Base-by-base conservation (phyloP, 441 rosid species). In the Populus hybrid region DNA sequence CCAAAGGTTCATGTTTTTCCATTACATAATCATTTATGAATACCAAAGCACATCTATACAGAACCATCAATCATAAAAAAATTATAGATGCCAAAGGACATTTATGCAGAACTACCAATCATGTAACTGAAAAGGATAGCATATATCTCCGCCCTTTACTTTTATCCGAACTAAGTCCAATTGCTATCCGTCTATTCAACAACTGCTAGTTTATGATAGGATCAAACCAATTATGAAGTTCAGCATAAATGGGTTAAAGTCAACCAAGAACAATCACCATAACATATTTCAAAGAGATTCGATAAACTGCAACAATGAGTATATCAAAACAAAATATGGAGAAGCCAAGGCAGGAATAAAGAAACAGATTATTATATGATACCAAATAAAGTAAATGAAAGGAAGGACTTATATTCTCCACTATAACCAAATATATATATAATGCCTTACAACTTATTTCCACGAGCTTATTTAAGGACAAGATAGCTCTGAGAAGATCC, bases 401-500 rank as follows among this genome's bases (percentile, higher is more conserved):
- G 79, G 68, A 74, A 86, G 76, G 72, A 79, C 75, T 84, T 75
- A 83, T 87, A 85, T 87, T 86, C 83, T 77, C 89, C 88, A 87
- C 86, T 82, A 77, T 83, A 76, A 81, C 71, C 72, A 82, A 82
- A 81, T 77, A 89, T 82, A 73, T 83, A 76, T 84, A 81, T 71
- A 66, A 82, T 84, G 77, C 83, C 82, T 74, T 84, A 83, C 84
- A 89, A 77, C 77, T 87, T 82, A 87, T 83, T 82, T 68, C 74
- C 81, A 77, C 68, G 78, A 87, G 80, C 83, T 88, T 89, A 89
- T 86, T 89, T 80, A 87, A 84, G 81, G 79, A 88, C 82, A 78
- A 78, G 31, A 72, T 72, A 72, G 82, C 80, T 87, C 81, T 14
- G 67, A 79, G 78, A 82, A 50, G 81, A 82, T 85, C 78, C 50